Base-by-base conservation (phyloP, 805 yeast genomes). In the Monosporozyma servazzii region DNA sequence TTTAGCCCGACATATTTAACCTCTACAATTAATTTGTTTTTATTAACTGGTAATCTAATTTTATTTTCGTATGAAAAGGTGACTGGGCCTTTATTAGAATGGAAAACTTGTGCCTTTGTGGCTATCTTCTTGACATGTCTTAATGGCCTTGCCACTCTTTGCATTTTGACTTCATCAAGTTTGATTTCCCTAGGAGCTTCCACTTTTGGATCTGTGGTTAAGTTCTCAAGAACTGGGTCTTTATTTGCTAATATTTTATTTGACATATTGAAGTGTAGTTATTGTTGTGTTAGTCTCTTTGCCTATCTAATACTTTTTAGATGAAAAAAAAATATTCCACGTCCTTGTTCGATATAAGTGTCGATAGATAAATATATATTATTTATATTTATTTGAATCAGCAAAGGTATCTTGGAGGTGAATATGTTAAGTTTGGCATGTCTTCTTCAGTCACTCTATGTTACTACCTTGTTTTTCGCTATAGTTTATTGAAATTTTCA, bases 1-100 rank as follows among this genome's bases (percentile, higher is more conserved):
- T 82, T 83, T 39, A 86, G 68, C 1, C 84, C 78, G 1, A 79
- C 81, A 52, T 78, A 78, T 45, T 71, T 70, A 23, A 84, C 79
- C 56, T 82, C 77, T 11, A 86, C 79, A 20, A 85, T 70, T 5
- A 85, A 60, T 48, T 74, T 73, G 57, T 72, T 71, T 30, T 71
- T 62, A 7, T 72, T 66, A 47, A 81, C 67, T 2, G 84, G 86
- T 21, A 75, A 59, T 29, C 73, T 73, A 47, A 78, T 72, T 41
- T 73, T 74, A 56, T 77, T 75, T 55, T 78, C 77, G 62, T 81
- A 81, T 36, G 79, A 78, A 58, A 82, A 72, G 17, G 62, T 64
- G 15, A 72, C 66, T 17, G 68, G 67, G 27, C 68, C 69, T 48
- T 60, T 47, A 53, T 65, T 70, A 15, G 76, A 71, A 56, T 62